Base-by-base conservation (phyloP, 176 grass and related monocot species). In the Musa troglodytarum region DNA sequence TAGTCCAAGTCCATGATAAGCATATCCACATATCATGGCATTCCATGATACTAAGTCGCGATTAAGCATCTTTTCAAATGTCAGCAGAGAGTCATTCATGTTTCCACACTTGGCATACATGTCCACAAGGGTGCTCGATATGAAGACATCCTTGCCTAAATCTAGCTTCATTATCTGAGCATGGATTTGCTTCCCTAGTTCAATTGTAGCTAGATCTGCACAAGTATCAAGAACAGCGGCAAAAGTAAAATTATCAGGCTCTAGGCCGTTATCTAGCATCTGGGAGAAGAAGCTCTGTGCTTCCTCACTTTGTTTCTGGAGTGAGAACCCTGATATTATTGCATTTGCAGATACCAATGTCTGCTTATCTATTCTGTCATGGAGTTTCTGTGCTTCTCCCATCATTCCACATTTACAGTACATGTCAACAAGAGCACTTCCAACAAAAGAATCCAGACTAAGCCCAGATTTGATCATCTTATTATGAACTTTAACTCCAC, bases 1-100 rank as follows among this genome's bases (percentile, higher is more conserved):
- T 68, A 77, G 58, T 75, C 89, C 87, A 75, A 79, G 87, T 20
- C 93, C 93, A 86, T 96, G 85, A 65, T 85, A 63, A 1, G 89
- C 89, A 63, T 92, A 96, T 54, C 93, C 89, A 81, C 89, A 89
- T 86, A 96, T 88, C 73, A 96, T 90, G 54, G 93, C 89, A 81
- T 96, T 90, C 89, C 93, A 96, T 81, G 89, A 73, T 29, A 92
- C 87, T 54, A 90, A 82, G 81, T 96, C 89, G 62, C 85, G 55
- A 69, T 96, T 79, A 0, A 77, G 64, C 28, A 83, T 88, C 69
- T 83, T 92, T 67, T 90, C 76, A 28, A 92, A 96, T 66, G 82
- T 80, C 65, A 75, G 57, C 56, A 86, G 79, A 50, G 92, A 85
- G 53, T 89, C 81, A 75, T 83, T 55, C 87, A 88, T 92, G 74